Conservation (phyloP, 2,329 filamentous ascomycete species). For the Didymella segeticola region DNA sequence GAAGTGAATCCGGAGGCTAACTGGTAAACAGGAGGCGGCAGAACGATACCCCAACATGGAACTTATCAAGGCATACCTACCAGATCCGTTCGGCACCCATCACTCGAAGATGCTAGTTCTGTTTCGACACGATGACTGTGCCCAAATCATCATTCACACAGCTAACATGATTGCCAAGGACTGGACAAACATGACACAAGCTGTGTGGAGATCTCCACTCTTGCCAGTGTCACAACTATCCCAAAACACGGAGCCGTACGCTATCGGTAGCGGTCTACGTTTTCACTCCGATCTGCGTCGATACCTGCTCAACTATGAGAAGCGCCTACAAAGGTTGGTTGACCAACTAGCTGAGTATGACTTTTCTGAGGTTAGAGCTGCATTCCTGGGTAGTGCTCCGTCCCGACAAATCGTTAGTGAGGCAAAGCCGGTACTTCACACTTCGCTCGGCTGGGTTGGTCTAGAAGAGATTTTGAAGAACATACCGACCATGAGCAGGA, state of each 20-base stretch:
- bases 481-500: constrained; percentile 52
- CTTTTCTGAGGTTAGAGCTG: constrained; percentile 72
- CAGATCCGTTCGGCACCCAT: constrained; percentile 85
- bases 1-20: constrained; percentile 8
- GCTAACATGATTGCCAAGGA: constrained; percentile 90
- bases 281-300: constrained; percentile 79
- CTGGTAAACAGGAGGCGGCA: constrained; percentile 62
- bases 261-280: constrained; percentile 66
- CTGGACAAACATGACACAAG: constrained; percentile 89
- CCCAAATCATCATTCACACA: constrained; percentile 84
- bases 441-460: constrained; percentile 79
- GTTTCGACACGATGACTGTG: constrained; percentile 75
- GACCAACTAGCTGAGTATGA: constrained; percentile 68
- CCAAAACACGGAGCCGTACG: constrained; percentile 3
- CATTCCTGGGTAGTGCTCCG: constrained; percentile 80
- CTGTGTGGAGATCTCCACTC: constrained; percentile 76
- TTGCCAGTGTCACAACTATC: constrained; percentile 59
- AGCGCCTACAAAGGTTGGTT: constrained; percentile 61
- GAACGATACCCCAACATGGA: constrained; percentile 70
- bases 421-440: constrained; percentile 54
- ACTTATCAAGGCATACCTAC: constrained; percentile 77
- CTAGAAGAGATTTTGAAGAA: constrained; percentile 65
- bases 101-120: constrained; percentile 87
- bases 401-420: constrained; percentile 64
- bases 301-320: constrained; percentile 75